Conservation (phyloP, 1,139 yeast genomes). For the Magnusiomyces sp. region DNA sequence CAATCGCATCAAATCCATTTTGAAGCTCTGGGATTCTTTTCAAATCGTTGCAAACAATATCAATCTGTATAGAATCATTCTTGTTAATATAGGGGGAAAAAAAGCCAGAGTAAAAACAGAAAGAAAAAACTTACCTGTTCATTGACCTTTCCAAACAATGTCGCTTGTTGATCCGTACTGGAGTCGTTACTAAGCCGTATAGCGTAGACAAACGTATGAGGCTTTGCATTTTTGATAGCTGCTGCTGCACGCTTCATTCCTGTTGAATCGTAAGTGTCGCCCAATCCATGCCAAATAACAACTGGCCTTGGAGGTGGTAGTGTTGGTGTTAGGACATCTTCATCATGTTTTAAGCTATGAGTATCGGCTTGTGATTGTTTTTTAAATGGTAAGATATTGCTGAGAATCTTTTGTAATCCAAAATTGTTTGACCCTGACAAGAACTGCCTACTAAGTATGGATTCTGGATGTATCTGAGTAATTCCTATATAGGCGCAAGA, state of each 20-base stretch:
- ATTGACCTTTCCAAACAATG: constrained; percentile 55
- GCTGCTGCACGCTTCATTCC: constrained; percentile 46
- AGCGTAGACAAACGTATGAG: constrained; percentile 47
- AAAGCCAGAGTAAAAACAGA: constrained; percentile 8
- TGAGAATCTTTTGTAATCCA: too few species aligned
- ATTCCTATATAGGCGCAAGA: too few species aligned
- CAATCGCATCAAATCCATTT: constrained; percentile 63
- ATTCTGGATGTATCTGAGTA: too few species aligned
- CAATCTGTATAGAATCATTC: constrained; percentile 23
- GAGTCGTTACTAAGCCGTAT: constrained; percentile 45
- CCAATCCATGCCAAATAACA: constrained; percentile 81
- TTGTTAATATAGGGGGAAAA: constrained; percentile 19
- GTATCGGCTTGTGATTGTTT: too few species aligned
- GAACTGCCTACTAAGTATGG: too few species aligned
- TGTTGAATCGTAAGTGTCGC: constrained; percentile 61
- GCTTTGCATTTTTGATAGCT: constrained; percentile 39
- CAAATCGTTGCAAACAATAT: constrained; percentile 38
- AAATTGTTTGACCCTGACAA: too few species aligned
- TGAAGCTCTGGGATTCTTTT: constrained; percentile 35
- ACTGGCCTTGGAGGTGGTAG: constrained; percentile 36
- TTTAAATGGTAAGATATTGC: too few species aligned
- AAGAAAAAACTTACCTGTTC: constrained; percentile 33
- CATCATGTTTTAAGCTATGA: too few species aligned
- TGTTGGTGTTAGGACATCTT: background rate
- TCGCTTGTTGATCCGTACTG: constrained; percentile 43